phyloP scores from a whole-genome alignment of 148 eudicot species.

The Spergularia marina region DNA sequence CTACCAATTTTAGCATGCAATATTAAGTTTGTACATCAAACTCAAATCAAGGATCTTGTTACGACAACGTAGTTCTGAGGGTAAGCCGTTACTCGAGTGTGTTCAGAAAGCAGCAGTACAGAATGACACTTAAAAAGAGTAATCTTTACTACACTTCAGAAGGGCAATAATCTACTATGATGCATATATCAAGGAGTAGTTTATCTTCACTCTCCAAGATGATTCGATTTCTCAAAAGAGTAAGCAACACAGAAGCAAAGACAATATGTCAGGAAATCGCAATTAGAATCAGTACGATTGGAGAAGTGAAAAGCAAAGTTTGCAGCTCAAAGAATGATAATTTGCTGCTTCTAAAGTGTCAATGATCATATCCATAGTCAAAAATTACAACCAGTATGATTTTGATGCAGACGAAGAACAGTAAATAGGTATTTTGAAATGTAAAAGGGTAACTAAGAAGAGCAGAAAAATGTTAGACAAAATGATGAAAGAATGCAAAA shows the following conservation, averaged over 20 bases:
- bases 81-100: too few relatives aligned
- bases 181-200: too few relatives aligned
- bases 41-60: too few relatives aligned
- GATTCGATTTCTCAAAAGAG: too few relatives aligned
- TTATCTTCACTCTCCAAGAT: too few relatives aligned
- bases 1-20: too few relatives aligned
- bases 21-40: too few relatives aligned
- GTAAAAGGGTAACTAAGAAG: slow-evolving; percentile 11
- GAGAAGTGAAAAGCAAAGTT: not conserved
- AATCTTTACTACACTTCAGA: too few relatives aligned
- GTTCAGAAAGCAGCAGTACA: too few relatives aligned
- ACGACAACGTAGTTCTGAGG: too few relatives aligned
- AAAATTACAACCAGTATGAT: slow-evolving; percentile 27
- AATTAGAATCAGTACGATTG: not conserved
- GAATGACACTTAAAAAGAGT: too few relatives aligned
- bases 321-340: not conserved
- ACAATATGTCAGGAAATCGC: not conserved
- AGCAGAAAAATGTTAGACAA: slow-evolving; percentile 25
- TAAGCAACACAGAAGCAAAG: not conserved
- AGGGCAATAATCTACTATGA: too few relatives aligned
- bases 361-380: slow-evolving; percentile 25
- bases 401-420: not conserved
- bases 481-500: slow-evolving; percentile 30
- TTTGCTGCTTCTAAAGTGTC: slow-evolving; percentile 17
- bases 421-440: slow-evolving; percentile 6